Evolutionary conservation across 495 filamentous ascomycete genomes (phyloP), one percentile per base, ranked within the genome.

Genomic region (Usnea hakonensis): DNA sequence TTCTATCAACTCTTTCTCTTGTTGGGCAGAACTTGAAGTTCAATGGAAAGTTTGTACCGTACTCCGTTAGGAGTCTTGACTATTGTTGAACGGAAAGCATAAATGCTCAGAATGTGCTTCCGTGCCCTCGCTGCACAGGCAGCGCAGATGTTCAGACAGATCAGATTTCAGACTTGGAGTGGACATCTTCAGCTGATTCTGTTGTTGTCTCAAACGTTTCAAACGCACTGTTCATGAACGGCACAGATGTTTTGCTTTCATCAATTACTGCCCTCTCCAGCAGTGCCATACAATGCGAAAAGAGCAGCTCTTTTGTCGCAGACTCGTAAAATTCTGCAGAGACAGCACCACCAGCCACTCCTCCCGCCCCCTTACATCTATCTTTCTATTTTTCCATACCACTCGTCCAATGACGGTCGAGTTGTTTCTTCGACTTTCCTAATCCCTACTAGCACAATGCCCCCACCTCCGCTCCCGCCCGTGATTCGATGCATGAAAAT

Each of bases 401-500:
- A 14, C 0, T 4, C 23, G 3, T 32, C 16, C 26, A 41, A 58
- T 44, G 40, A 60, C 2, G 2, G n/a, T 23, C 0, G 33, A n/a
- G n/a, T 19, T 26, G 32, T 9, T 21, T 38, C 52, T 57, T 61
- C 37, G 21, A 21, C 19, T 36, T 32, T 17, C 33, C 48, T 0
- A n/a, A 8, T 16, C 0, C 19, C 2, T 19, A 28, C 0, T 53
- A n/a, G 16, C 32, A 19, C 6, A 5, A 48, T 3, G n/a, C 58
- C 35, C 11, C 52, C n/a, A 57, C 60, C 58, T 58, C 58, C 63
- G 63, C 63, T 62, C 33, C 58, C 53, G 59, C 46, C 64, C 55
- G 59, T 65, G 64, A 65, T 62, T 65, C 50, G 64, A 52, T 65
- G 59, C 64, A 58, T 65, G 58, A 55, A 58, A 35, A 57, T 40